phyloP scores from a whole-genome alignment of 1,284 basidiomycete genomes.

The Mycena sp. region DNA sequence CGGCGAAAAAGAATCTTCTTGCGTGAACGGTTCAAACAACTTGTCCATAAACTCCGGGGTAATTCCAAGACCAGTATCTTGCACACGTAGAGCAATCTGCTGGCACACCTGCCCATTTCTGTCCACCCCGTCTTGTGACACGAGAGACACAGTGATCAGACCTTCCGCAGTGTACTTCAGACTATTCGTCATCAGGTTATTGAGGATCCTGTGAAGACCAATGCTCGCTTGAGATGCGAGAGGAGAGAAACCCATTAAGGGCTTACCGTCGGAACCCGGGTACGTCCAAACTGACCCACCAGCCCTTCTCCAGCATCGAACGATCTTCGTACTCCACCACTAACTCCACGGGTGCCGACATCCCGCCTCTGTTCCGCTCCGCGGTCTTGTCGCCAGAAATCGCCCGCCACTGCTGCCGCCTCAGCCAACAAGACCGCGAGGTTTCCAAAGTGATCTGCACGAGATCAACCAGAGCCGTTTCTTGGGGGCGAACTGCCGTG shows the following conservation, averaged over 20 bases:
- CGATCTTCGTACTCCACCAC: constrained; percentile 20
- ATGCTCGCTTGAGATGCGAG: neutral
- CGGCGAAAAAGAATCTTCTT: constrained; percentile 23
- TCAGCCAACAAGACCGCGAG: neutral
- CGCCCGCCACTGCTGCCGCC: constrained; percentile 12
- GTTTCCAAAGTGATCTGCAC: constrained; percentile 2
- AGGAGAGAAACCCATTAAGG: neutral
- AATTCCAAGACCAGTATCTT: constrained; percentile 19
- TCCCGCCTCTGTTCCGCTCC: neutral
- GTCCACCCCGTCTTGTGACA: neutral
- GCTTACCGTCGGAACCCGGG: constrained; percentile 13
- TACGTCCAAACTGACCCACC: constrained; percentile 19
- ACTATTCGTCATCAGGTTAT: constrained; percentile 20
- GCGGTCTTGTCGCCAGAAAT: neutral
- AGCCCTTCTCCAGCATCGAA: constrained; percentile 3
- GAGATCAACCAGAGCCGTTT: constrained; percentile 7
- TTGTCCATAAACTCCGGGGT: constrained; percentile 14
- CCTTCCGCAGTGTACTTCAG: constrained; percentile 21
- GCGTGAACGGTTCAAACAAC: constrained; percentile 22
- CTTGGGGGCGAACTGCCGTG: neutral
- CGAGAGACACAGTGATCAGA: constrained; percentile 17
- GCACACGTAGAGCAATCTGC: constrained; percentile 5
- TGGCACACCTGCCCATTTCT: neutral
- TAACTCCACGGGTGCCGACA: neutral
- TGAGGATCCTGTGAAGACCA: constrained; percentile 3